These are phyloP conservation scores for Scalesia atractyloides DNA, from an alignment of 129 eudicot species.

Conservation along the genomic window DNA sequence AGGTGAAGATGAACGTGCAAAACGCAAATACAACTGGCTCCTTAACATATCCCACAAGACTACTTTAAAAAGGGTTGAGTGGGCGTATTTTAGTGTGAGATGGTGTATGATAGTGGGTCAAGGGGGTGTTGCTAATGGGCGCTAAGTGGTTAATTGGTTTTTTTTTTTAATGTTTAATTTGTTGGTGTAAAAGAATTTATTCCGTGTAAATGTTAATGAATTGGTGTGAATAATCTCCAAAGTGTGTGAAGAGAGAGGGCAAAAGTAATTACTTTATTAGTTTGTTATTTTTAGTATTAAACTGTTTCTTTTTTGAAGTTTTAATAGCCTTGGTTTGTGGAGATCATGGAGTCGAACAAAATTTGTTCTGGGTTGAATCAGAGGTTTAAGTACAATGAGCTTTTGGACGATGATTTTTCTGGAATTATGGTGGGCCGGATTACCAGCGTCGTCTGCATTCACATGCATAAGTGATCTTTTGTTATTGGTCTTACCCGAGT, in stretches of 20 bases:
- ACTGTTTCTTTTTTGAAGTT: neutral
- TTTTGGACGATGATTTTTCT: no score
- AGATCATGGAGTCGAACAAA: no score
- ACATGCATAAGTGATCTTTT: no score
- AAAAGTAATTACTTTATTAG: slow-evolving; percentile 5
- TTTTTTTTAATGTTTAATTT: neutral
- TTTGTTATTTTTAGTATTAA: neutral
- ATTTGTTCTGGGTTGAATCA: no score
- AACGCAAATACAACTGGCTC: slow-evolving; percentile 39
- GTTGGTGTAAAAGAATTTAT: neutral
- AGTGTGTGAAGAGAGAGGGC: neutral
- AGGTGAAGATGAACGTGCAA: slow-evolving; percentile 43
- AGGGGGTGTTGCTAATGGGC: slow-evolving; percentile 29
- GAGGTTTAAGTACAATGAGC: no score
- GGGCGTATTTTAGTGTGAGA: slow-evolving; percentile 44
- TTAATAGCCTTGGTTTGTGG: no score
- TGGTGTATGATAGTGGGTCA: slow-evolving; percentile 15
- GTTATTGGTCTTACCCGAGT: no score
- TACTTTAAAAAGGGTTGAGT: slow-evolving; percentile 29
- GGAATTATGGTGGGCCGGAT: no score
- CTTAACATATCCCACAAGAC: slow-evolving; percentile 7
- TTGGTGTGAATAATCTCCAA: slow-evolving; percentile 27
- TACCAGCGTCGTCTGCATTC: no score
- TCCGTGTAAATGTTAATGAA: slow-evolving; percentile 16
- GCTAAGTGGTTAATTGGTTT: slow-evolving; percentile 29